phyloP scores from a whole-genome alignment of 1,284 basidiomycete species.

The Austroboletus olivaceoglutinosus region DNA sequence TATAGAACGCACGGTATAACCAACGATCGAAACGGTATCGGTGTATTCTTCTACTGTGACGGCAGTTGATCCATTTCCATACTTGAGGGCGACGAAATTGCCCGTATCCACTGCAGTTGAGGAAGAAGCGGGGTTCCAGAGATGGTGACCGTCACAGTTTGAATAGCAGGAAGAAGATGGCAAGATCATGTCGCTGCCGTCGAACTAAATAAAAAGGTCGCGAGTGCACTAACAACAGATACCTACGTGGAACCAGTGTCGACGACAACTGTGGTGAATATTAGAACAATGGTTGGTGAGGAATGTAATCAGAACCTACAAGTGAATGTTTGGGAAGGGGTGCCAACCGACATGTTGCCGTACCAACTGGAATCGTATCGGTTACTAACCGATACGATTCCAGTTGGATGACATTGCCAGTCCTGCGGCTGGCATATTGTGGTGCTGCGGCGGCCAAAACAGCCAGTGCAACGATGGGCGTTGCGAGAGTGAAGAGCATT shows the following conservation, averaged over 20 bases:
- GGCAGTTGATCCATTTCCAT: constrained; percentile 51
- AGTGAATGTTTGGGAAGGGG: constrained; percentile 23
- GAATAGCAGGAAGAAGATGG: constrained; percentile 19
- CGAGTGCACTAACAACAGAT: not conserved
- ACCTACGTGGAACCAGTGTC: constrained; percentile 36
- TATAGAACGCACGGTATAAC: constrained; percentile 22
- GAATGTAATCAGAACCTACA: constrained; percentile 7
- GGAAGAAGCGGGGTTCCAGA: constrained; percentile 36
- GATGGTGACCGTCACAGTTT: constrained; percentile 32
- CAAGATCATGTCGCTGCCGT: constrained; percentile 17
- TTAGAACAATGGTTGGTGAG: not conserved
- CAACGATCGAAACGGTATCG: constrained; percentile 44
- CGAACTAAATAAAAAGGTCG: not conserved
- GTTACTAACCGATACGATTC: no score
- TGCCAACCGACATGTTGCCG: constrained; percentile 30
- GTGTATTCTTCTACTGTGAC: constrained; percentile 51
- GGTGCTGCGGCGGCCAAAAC: constrained; percentile 13
- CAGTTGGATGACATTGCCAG: constrained; percentile 12
- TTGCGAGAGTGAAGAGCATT: constrained; percentile 19
- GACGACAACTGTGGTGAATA: constrained; percentile 29
- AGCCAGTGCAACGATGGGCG: constrained; percentile 11
- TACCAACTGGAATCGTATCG: constrained; percentile 27
- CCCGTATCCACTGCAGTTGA: constrained; percentile 35
- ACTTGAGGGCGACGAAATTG: constrained; percentile 44
- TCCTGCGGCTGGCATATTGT: not conserved